These are phyloP conservation scores for Nitzschia palea DNA, from an alignment of 108 stramenopile genomes.

Conservation along the genomic window DNA sequence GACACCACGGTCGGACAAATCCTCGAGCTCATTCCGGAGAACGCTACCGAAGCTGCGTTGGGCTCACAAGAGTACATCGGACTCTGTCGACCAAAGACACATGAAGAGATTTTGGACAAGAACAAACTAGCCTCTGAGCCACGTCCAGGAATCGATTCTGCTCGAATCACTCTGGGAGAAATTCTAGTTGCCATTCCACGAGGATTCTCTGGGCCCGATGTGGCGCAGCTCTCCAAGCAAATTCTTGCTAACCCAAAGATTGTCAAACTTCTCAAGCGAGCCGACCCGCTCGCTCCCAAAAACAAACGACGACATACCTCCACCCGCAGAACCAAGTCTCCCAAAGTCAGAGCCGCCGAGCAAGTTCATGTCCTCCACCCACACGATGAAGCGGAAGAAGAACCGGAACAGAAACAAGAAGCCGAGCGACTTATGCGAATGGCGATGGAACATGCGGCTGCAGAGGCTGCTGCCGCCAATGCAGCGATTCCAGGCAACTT, in stretches of 20 bases:
- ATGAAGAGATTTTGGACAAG: constrained; percentile 35
- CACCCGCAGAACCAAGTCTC: not conserved
- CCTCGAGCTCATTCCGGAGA: constrained; percentile 47
- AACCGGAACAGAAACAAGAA: constrained; percentile 15
- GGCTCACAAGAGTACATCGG: constrained; percentile 50
- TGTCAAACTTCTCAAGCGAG: constrained; percentile 44
- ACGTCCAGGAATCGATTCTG: constrained; percentile 14
- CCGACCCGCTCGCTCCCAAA: constrained; percentile 42
- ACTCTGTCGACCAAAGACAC: constrained; percentile 43
- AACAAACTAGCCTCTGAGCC: constrained; percentile 25
- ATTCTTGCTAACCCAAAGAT: constrained; percentile 57
- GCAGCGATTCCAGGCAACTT: constrained; percentile 33
- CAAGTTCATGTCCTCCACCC: constrained; percentile 33
- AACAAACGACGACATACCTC: constrained; percentile 5
- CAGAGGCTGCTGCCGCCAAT: constrained; percentile 40
- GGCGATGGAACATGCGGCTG: constrained; percentile 40
- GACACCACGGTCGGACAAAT: constrained; percentile 56
- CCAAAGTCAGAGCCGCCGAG: constrained; percentile 5
- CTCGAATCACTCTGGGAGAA: constrained; percentile 48
- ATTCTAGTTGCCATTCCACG: constrained; percentile 62
- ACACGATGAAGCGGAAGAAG: constrained; percentile 36
- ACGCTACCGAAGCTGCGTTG: constrained; percentile 54
- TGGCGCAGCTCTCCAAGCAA: constrained; percentile 32
- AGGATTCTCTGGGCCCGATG: constrained; percentile 36
- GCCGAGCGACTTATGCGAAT: constrained; percentile 21